Percentiles rank a stretch among this genome's conserved stretches.
phyloP scores from a whole-genome alignment of 169 alveolate genomes.

The Besnoitia besnoiti region DNA sequence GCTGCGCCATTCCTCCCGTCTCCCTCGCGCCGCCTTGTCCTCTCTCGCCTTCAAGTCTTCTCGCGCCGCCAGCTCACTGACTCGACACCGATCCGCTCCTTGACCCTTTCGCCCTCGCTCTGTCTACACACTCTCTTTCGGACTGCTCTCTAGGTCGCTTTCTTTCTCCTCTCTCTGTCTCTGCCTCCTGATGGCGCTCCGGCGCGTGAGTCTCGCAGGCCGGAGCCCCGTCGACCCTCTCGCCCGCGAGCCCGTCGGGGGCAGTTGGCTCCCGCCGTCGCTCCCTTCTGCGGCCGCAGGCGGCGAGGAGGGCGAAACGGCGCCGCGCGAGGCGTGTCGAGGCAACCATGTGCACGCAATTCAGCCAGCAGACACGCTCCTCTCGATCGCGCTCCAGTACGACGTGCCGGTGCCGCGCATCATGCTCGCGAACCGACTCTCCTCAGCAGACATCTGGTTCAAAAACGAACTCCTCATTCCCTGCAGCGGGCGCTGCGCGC shows the following conservation, averaged over 20 bases:
- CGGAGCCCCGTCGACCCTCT: background rate
- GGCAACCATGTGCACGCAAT: background rate
- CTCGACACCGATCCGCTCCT: too few species aligned
- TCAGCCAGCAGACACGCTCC: conserved; percentile 28
- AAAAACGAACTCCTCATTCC: conserved; percentile 12
- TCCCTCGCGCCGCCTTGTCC: too few species aligned
- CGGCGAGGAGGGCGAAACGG: background rate
- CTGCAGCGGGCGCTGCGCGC: background rate
- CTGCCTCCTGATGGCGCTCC: background rate
- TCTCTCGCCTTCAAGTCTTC: too few species aligned
- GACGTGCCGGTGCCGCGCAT: conserved; percentile 5
- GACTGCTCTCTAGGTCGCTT: too few species aligned
- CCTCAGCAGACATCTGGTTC: conserved; percentile 33
- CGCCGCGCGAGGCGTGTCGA: too few species aligned
- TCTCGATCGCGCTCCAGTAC: conserved; percentile 33
- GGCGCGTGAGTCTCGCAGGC: background rate
- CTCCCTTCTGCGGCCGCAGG: background rate
- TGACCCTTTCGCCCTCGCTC: too few species aligned
- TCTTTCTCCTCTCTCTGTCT: too few species aligned
- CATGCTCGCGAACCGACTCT: conserved; percentile 3
- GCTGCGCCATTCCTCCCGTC: too few species aligned
- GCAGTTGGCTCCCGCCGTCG: background rate
- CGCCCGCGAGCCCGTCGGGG: background rate
- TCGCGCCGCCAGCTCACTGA: too few species aligned
- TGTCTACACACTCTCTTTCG: too few species aligned